Evolutionary conservation across 352 stramenopile species (phyloP), one percentile per base, ranked within the genome.

Genomic region (Aphanomyces stellatus): DNA sequence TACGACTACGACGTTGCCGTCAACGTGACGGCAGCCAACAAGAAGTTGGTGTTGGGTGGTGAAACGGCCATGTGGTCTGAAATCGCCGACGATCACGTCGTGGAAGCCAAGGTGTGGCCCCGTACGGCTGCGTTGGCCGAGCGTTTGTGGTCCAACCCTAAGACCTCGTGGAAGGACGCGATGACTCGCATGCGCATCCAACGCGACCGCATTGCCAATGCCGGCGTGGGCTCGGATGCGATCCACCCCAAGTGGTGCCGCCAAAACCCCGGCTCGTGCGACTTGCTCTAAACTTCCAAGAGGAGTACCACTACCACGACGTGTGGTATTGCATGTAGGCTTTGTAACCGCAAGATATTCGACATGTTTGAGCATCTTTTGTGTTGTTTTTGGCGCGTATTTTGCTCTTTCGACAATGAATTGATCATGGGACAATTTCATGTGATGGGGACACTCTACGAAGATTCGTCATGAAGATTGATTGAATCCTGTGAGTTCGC

Each of bases 51-150:
- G 8, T 41, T 66, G 11, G 59, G 59, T 28, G 59, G 37, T n/a
- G 59, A 66, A 34, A 28, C 51, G 17, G 55, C 55, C 1, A 22
- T 63, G n/a, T 63, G 55, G 55, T 63, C 55, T 13, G 55, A 63
- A 63, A 33, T 48, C 22, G 55, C 28, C n/a, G 55, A 63, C 28
- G 55, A 63, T 19, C 17, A 27, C 17, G 27, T 33, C 27, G 37
- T 63, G 28, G 55, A 63, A 22, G 55, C 59, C 22, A 69, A 67
- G 43, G 43, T 69, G 0, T 69, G 43, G 43, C 63, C 63, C n/a
- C 63, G 63, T 13, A 28, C 46, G 10, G 27, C 53, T 53, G 63
- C 63, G 1, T 24, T 53, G 15, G 63, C 46, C 33, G 63, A 69
- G 43, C 27, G 63, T 17, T 46, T 22, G 49, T 69, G 63, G 63